Conservation (phyloP, 805 yeast species). For the Kuraishia hungarica region DNA sequence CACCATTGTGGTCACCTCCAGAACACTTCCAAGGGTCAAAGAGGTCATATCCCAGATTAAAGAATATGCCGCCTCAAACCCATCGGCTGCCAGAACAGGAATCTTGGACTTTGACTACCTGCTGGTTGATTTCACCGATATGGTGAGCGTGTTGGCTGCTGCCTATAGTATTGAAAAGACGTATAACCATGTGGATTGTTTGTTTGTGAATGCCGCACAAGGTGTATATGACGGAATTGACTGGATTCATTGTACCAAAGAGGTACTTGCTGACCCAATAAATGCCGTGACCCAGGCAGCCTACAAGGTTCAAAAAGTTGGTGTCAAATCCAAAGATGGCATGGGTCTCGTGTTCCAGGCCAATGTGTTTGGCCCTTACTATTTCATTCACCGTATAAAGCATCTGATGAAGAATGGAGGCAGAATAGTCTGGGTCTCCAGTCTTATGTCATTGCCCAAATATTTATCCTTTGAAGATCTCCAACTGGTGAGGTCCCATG, state of each 20-base stretch:
- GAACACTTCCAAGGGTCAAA: slow-evolving; percentile 79
- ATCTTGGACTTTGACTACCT: slow-evolving; percentile 79
- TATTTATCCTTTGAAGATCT: slow-evolving; percentile 69
- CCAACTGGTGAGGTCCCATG: slow-evolving; percentile 52
- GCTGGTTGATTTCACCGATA: slow-evolving; percentile 80
- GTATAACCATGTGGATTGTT: slow-evolving; percentile 62
- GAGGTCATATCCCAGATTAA: slow-evolving; percentile 60
- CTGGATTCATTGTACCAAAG: slow-evolving; percentile 71
- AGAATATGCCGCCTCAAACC: slow-evolving; percentile 27
- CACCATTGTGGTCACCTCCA: slow-evolving; percentile 80
- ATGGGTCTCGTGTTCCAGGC: slow-evolving; percentile 89
- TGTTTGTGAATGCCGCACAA: slow-evolving; percentile 85
- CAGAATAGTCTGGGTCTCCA: slow-evolving; percentile 75
- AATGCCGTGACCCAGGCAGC: slow-evolving; percentile 84
- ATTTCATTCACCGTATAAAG: slow-evolving; percentile 58
- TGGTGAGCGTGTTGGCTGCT: slow-evolving; percentile 78
- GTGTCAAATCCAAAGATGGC: slow-evolving; percentile 68
- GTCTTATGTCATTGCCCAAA: slow-evolving; percentile 72
- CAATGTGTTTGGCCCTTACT: slow-evolving; percentile 95
- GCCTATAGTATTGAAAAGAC: slow-evolving; percentile 58
- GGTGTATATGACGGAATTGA: slow-evolving; percentile 83
- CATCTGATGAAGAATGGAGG: slow-evolving; percentile 32
- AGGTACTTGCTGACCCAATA: slow-evolving; percentile 58
- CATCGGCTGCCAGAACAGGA: slow-evolving; percentile 33
- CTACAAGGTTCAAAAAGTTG: slow-evolving; percentile 75